Evolutionary conservation across 176 grass and related monocot species (phyloP), one percentile per base, ranked within the genome.

Genomic region (Cocos nucifera): DNA sequence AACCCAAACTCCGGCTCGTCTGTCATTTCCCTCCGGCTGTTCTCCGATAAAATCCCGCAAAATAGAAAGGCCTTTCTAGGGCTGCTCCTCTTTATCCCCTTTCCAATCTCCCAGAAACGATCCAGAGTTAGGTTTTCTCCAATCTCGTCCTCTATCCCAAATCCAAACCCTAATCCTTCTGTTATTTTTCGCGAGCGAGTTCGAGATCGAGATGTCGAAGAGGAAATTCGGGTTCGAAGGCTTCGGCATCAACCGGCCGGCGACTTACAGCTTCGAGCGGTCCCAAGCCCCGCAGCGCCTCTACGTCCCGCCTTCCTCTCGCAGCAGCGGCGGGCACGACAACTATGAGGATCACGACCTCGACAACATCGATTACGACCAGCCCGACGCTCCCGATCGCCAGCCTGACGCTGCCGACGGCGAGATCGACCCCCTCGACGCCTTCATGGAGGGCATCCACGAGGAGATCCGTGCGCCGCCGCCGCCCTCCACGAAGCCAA

Each of bases 391-490:
- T 9, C 30, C 53, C 44, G 83, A 89, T 54, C 17, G 72, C 7
- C 35, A 14, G 35, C 21, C 21, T 6, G 62, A 59, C 6, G 60
- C 53, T 56, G 51, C 66, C 17, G 5, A 56, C 5, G 63, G 19
- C 2, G 59, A 97, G 64, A 76, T 97, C 69, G 92, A 97, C 49
- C 83, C 92, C 15, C 83, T 91, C 20, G 92, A 97, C 57, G 92
- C 87, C 12, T 97, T 97, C 76, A 97, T 97, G 92, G 92, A 89
- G 21, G 87, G 80, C 49, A 97, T 97, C 72, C 78, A 88, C 27
- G 81, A 97, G 59, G 78, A 97, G 78, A 91, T 97, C 81, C 73
- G 76, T 22, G 88, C 81, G 55, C 78, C 92, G 1, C 65, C 75
- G 35, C 78, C 81, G 23, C 54, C 70, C 62, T 54, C 15, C 22